phyloP scores from a whole-genome alignment of 768 basidiomycete species.

The Tricholoma saponaceum region DNA sequence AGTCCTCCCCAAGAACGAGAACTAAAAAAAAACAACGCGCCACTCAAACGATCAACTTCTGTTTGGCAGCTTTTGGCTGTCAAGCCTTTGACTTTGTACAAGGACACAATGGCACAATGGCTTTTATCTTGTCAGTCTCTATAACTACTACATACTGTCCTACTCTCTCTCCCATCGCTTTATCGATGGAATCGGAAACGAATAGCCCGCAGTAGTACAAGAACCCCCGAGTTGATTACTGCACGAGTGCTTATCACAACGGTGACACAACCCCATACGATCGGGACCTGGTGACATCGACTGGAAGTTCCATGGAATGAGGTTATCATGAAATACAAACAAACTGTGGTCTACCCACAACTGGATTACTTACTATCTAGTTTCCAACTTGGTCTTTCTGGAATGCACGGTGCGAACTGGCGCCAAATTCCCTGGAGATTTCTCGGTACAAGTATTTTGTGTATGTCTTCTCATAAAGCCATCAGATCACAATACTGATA shows the following conservation, averaged over 20 bases:
- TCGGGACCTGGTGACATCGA: neutral
- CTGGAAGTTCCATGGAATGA: neutral
- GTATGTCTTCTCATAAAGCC: neutral
- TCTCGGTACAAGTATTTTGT: neutral
- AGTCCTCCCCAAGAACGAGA: slow-evolving; percentile 21
- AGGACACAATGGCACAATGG: neutral
- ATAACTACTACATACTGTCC: too few relatives aligned
- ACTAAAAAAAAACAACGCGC: slow-evolving; percentile 17
- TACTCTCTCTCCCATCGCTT: neutral
- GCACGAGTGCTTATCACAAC: neutral
- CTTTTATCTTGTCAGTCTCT: neutral
- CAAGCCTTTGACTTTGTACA: slow-evolving; percentile 22
- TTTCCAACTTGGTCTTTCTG: too few relatives aligned
- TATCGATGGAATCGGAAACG: neutral
- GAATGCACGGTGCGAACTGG: too few relatives aligned
- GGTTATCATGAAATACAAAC: neutral
- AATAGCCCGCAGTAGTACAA: neutral
- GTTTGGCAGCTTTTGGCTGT: slow-evolving; percentile 22
- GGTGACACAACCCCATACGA: neutral
- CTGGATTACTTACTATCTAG: too few relatives aligned
- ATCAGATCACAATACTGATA: neutral
- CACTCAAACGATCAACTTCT: slow-evolving; percentile 18
- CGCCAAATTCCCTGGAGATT: neutral
- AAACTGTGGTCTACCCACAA: too few relatives aligned
- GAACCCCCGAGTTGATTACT: neutral